These are phyloP conservation scores for Pythium phragmitis DNA, from an alignment of 352 stramenopile species.

Conservation along the genomic window DNA sequence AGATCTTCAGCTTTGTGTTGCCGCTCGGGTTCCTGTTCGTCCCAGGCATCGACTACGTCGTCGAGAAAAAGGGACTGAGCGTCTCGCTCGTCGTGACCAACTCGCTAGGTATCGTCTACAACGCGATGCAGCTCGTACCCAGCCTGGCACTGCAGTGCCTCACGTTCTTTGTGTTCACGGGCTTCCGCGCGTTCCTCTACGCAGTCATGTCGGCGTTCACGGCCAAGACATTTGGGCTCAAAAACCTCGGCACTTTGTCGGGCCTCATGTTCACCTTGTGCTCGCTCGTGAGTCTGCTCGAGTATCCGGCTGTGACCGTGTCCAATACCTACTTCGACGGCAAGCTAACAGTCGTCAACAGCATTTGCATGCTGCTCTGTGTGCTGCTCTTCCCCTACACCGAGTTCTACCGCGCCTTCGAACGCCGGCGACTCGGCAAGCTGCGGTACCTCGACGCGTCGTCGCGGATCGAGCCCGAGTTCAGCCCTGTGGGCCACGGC, in stretches of 20 bases:
- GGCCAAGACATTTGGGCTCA: constrained; percentile 84
- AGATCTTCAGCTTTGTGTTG: constrained; percentile 85
- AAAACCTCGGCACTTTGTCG: constrained; percentile 81
- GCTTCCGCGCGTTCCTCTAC: constrained; percentile 85
- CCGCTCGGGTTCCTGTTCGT: constrained; percentile 85
- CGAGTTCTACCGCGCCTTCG: constrained; percentile 49
- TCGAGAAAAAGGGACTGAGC: constrained; percentile 63
- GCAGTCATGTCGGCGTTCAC: constrained; percentile 86
- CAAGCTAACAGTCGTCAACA: constrained; percentile 56
- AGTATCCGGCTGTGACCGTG: constrained; percentile 76
- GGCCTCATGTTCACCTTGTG: constrained; percentile 82
- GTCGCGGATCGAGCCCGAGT: constrained; percentile 17
- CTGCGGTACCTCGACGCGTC: constrained; percentile 26
- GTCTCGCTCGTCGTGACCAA: constrained; percentile 78
- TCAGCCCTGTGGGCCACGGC: constrained; percentile 38
- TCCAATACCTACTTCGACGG: constrained; percentile 63
- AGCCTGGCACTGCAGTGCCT: constrained; percentile 60
- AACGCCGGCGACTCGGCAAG: constrained; percentile 37
- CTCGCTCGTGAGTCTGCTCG: constrained; percentile 67
- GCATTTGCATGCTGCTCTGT: constrained; percentile 51
- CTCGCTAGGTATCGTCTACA: constrained; percentile 69
- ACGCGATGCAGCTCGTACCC: constrained; percentile 65
- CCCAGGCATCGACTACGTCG: constrained; percentile 79
- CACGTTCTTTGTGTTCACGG: constrained; percentile 80
- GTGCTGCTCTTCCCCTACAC: constrained; percentile 61